Percentiles rank a stretch among this genome's conserved stretches.
These are phyloP conservation scores for Arthrobotrys entomopaga DNA, from an alignment of 2,329 filamentous ascomycete genomes.

Conservation along the genomic window DNA sequence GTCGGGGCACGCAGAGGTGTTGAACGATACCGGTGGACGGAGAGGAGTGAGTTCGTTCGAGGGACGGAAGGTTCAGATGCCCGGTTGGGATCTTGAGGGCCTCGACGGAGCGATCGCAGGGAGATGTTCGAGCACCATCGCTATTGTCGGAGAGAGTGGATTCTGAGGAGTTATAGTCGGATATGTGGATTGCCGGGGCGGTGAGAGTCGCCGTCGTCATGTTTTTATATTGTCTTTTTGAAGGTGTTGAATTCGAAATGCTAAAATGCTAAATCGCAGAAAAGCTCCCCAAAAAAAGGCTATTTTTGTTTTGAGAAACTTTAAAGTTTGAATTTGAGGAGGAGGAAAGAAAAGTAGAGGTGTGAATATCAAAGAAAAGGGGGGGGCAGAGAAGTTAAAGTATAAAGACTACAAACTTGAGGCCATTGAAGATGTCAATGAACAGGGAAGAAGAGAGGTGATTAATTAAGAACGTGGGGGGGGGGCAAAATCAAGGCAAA, in stretches of 20 bases:
- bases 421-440: conserved; percentile 21
- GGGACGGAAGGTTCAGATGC: not conserved
- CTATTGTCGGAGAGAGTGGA: conserved; percentile 42
- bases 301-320: too few relatives aligned
- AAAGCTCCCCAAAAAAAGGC: not conserved
- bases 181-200: conserved; percentile 41
- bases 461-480: not conserved
- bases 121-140: conserved; percentile 6
- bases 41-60: conserved; percentile 35
- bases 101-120: conserved; percentile 27
- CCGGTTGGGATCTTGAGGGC: conserved; percentile 16
- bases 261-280: conserved; percentile 7
- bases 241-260: conserved; percentile 12
- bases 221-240: not conserved
- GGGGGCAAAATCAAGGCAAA: not conserved
- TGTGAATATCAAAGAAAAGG: not conserved
- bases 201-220: conserved; percentile 23
- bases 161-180: conserved; percentile 31
- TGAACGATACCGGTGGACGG: conserved; percentile 26
- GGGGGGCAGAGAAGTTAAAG: not conserved
- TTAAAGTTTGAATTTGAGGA: too few relatives aligned
- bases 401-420: conserved; percentile 2
- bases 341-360: not conserved
- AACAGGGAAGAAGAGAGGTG: not conserved
- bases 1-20: conserved; percentile 41